Conservation (phyloP, 2,329 filamentous ascomycete genomes). For the Fusarium virguliforme region DNA sequence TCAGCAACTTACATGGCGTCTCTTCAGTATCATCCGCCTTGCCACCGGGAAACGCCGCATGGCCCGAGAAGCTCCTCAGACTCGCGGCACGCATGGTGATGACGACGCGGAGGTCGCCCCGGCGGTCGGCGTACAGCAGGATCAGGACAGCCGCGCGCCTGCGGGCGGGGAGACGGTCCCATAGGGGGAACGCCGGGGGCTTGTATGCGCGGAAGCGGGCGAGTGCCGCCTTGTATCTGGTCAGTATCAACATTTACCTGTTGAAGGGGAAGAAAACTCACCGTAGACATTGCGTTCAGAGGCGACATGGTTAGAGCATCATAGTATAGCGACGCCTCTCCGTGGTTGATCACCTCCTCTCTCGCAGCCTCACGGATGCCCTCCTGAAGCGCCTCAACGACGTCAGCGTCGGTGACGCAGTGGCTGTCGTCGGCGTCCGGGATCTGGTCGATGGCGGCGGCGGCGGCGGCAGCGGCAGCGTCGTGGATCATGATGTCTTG, state of each 20-base stretch:
- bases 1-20: constrained; percentile 68
- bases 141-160: constrained; percentile 90
- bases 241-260: constrained; percentile 26
- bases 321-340: constrained; percentile 68
- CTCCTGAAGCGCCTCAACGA: constrained; percentile 49
- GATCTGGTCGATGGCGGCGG: constrained; percentile 29
- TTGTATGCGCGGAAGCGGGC: constrained; percentile 74
- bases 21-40: constrained; percentile 74
- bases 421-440: constrained; percentile 29
- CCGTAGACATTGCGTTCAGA: constrained; percentile 69
- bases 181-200: constrained; percentile 73
- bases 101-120: constrained; percentile 82
- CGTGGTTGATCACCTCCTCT: constrained; percentile 44
- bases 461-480: constrained; percentile 14
- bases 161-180: constrained; percentile 73
- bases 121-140: constrained; percentile 87
- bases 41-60: constrained; percentile 89
- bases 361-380: constrained; percentile 43
- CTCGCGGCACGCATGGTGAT: constrained; percentile 78
- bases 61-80: constrained; percentile 81
- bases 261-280: constrained; percentile 57
- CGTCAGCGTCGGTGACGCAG: constrained; percentile 50
- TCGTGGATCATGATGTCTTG: constrained; percentile 42
- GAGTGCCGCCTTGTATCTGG: constrained; percentile 67
- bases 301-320: constrained; percentile 72